Percentiles rank a stretch among this genome's conserved stretches.
Conservation (phyloP, 129 eudicot species). For the Smallanthus sonchifolius region DNA sequence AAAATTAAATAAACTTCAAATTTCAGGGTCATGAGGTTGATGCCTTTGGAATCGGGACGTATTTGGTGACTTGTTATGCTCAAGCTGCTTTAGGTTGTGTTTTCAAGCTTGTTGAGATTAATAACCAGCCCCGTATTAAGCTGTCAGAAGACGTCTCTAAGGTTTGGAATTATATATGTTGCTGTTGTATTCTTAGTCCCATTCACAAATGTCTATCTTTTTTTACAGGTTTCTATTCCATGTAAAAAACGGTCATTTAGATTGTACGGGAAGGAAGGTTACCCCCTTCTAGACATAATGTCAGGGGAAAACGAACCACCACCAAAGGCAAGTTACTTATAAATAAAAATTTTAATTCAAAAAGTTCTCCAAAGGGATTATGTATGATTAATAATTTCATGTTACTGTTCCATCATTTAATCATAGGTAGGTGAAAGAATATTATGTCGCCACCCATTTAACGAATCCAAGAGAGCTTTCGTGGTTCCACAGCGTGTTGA, state of each 20-base stretch:
- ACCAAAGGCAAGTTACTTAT: conserved; percentile 60
- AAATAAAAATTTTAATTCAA: not conserved
- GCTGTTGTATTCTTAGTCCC: not conserved
- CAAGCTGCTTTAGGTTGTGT: conserved; percentile 99
- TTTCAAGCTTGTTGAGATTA: conserved; percentile 95
- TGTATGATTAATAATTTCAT: not conserved
- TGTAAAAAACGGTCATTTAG: conserved; percentile 89
- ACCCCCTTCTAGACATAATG: conserved; percentile 88
- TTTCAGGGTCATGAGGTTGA: conserved; percentile 91
- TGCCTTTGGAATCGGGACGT: conserved; percentile 94
- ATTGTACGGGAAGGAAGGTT: conserved; percentile 93
- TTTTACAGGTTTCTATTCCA: conserved; percentile 83
- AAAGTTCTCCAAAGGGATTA: not conserved
- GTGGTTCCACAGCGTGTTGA: conserved; percentile 95
- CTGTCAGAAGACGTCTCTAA: conserved; percentile 96
- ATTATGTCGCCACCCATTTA: conserved; percentile 92
- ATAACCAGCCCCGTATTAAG: conserved; percentile 92
- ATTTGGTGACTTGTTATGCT: conserved; percentile 95
- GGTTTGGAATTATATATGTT: conserved; percentile 34
- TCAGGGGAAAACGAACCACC: conserved; percentile 89
- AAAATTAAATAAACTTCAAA: not conserved
- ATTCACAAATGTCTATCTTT: not conserved
- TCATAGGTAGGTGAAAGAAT: conserved; percentile 80
- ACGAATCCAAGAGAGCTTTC: conserved; percentile 90
- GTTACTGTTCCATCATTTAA: not conserved